These are phyloP conservation scores for Trichothecium sympodiale DNA, from an alignment of 2,329 filamentous ascomycete genomes.

Conservation along the genomic window DNA sequence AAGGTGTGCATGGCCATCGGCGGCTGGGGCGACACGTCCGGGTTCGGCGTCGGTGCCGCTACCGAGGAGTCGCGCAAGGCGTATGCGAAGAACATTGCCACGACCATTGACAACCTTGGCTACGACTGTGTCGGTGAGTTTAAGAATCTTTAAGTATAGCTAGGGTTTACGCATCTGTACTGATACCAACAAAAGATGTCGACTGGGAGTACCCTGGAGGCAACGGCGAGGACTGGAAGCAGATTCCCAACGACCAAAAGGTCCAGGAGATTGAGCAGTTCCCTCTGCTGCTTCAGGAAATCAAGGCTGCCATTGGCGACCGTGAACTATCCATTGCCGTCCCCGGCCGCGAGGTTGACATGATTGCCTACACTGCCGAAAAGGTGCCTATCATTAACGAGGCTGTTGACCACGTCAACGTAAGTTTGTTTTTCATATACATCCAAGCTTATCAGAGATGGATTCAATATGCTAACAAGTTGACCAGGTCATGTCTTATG, in stretches of 20 bases:
- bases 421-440: constrained; percentile 7
- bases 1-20: constrained; percentile 55
- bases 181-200: constrained; percentile 32
- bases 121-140: constrained; percentile 50
- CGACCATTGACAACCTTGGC: constrained; percentile 39
- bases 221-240: constrained; percentile 59
- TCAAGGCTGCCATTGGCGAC: constrained; percentile 46
- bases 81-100: constrained; percentile 47
- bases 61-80: constrained; percentile 31
- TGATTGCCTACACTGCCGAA: constrained; percentile 53
- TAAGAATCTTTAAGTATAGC: background rate
- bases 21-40: constrained; percentile 51
- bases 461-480: background rate
- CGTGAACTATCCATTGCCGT: constrained; percentile 58
- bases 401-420: constrained; percentile 54
- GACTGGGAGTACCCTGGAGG: constrained; percentile 57
- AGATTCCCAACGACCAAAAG: constrained; percentile 46
- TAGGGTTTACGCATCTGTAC: no score
- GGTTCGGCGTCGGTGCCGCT: constrained; percentile 40
- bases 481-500: constrained; percentile 54
- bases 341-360: constrained; percentile 50
- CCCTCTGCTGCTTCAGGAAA: constrained; percentile 46
- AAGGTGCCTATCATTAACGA: constrained; percentile 47
- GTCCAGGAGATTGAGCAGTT: constrained; percentile 49
- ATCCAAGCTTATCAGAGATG: background rate